Percentiles rank a stretch among this genome's conserved stretches.
Conservation (phyloP, 2,329 filamentous ascomycete species). For the Xylogone sp. region DNA sequence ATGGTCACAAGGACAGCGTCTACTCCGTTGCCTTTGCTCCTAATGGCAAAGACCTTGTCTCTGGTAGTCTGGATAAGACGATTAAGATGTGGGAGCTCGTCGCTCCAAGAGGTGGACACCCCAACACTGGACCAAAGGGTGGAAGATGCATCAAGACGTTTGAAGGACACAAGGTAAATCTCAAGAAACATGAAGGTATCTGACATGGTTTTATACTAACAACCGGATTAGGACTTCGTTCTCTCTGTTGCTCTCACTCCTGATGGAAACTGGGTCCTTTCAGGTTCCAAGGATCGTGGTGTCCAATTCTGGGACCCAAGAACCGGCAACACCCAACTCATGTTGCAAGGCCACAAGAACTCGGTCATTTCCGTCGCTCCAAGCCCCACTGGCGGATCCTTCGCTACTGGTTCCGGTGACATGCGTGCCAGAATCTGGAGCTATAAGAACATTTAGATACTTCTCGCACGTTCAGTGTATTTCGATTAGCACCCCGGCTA, state of each 20-base stretch:
- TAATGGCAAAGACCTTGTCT: slow-evolving; percentile 87
- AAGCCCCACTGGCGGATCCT: slow-evolving; percentile 77
- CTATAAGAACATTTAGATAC: slow-evolving; percentile 50
- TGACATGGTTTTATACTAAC: slow-evolving; percentile 11
- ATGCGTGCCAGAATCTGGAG: slow-evolving; percentile 98
- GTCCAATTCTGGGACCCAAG: slow-evolving; percentile 98
- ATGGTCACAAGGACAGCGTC: slow-evolving; percentile 95
- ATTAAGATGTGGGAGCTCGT: slow-evolving; percentile 99
- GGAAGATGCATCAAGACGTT: slow-evolving; percentile 96
- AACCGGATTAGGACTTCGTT: slow-evolving; percentile 75
- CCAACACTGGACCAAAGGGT: slow-evolving; percentile 68
- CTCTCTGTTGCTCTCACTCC: slow-evolving; percentile 93
- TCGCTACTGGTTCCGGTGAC: slow-evolving; percentile 95
- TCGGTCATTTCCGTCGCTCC: slow-evolving; percentile 97
- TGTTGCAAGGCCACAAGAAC: slow-evolving; percentile 99
- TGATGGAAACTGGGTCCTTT: slow-evolving; percentile 93
- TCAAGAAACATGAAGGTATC: not conserved
- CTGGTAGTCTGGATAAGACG: slow-evolving; percentile 92
- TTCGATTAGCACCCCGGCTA: not conserved
- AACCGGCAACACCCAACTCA: slow-evolving; percentile 90
- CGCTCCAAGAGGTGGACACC: slow-evolving; percentile 62
- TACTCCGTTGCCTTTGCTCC: slow-evolving; percentile 96
- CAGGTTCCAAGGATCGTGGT: slow-evolving; percentile 92
- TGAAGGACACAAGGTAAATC: slow-evolving; percentile 86
- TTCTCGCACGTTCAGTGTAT: not conserved